Conservation (phyloP, 345 rosid genomes). For the Eucalyptus fibrosa region DNA sequence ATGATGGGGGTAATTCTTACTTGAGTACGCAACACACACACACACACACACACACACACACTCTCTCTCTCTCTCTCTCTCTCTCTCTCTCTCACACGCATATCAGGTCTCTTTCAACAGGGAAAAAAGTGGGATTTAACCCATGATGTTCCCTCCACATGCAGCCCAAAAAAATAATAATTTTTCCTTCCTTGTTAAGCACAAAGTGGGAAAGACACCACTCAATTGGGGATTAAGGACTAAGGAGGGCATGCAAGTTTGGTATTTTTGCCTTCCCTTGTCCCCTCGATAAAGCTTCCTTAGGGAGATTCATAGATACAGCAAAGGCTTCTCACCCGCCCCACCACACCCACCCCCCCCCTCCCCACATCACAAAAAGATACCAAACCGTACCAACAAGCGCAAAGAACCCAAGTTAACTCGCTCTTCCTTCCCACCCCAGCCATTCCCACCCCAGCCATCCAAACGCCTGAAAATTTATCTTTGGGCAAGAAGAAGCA, state of each 20-base stretch:
- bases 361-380: conserved; percentile 13
- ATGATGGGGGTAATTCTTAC: neutral
- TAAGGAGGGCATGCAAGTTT: conserved; percentile 10
- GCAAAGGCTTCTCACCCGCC: neutral
- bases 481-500: neutral
- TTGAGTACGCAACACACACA: neutral
- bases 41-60: too few relatives aligned
- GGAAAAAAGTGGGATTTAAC: neutral
- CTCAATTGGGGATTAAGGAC: neutral
- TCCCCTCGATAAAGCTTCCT: neutral
- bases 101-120: neutral
- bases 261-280: conserved; percentile 14
- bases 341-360: too few relatives aligned
- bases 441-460: neutral
- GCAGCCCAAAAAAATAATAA: neutral
- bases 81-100: neutral
- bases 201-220: neutral
- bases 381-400: conserved; percentile 60
- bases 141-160: neutral
- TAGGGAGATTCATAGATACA: neutral
- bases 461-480: neutral
- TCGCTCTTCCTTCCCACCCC: neutral
- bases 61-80: neutral
- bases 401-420: conserved; percentile 11
- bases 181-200: neutral